These are phyloP conservation scores for Quercus bicolor DNA, from an alignment of 306 rosid genomes.

Conservation along the genomic window DNA sequence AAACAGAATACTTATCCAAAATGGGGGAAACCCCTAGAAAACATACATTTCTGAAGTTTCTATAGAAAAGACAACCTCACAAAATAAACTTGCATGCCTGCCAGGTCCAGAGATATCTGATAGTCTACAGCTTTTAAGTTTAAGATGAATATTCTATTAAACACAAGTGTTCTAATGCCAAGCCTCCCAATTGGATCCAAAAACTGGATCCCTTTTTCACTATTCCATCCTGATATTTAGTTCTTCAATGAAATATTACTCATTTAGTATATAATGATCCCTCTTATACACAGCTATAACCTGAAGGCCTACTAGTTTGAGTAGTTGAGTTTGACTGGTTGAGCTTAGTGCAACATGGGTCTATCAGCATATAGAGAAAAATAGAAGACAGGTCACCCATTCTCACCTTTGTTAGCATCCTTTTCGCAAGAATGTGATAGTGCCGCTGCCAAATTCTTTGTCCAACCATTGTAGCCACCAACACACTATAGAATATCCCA, in stretches of 20 bases:
- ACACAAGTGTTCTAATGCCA: constrained; percentile 5
- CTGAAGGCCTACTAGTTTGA: not conserved
- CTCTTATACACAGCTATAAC: constrained; percentile 4
- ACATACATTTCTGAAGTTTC: not conserved
- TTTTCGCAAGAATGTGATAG: constrained; percentile 95
- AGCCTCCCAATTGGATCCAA: not conserved
- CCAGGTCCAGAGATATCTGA: not conserved
- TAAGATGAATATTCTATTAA: not conserved
- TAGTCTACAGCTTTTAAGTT: not conserved
- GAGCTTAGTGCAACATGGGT: constrained; percentile 3
- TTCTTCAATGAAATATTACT: not conserved
- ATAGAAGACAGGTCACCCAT: constrained; percentile 15
- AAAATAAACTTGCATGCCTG: not conserved
- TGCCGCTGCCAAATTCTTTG: constrained; percentile 99
- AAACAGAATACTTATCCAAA: too few relatives aligned
- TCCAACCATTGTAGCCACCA: constrained; percentile 99
- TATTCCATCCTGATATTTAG: not conserved
- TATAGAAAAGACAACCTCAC: constrained; percentile 4
- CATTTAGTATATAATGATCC: not conserved
- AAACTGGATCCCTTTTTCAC: not conserved
- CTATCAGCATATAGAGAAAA: constrained; percentile 13
- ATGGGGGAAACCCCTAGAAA: too few relatives aligned
- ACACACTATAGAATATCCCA: constrained; percentile 95
- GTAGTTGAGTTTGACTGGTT: constrained; percentile 2
- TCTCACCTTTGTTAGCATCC: constrained; percentile 94